These are phyloP conservation scores for Populus hybrid DNA, from an alignment of 441 rosid genomes.

Conservation along the genomic window DNA sequence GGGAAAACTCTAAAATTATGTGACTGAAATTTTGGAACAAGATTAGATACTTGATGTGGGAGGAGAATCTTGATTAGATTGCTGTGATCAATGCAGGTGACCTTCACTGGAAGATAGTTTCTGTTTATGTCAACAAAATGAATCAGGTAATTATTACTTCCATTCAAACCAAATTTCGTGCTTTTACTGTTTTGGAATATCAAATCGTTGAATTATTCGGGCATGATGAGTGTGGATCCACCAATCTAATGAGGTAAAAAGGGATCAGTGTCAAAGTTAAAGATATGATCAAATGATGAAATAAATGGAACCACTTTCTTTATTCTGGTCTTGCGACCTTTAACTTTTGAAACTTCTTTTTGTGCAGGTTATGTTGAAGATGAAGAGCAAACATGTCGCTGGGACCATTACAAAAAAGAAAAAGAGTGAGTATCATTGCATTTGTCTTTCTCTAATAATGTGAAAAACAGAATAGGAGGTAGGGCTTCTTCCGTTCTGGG, in stretches of 20 bases:
- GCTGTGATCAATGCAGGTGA: slow-evolving; percentile 19
- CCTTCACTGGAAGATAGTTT: slow-evolving; percentile 93
- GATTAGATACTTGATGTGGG: not conserved
- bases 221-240: slow-evolving; percentile 38
- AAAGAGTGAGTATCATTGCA: slow-evolving; percentile 68
- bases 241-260: slow-evolving; percentile 24
- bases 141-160: slow-evolving; percentile 54
- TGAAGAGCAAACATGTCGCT: slow-evolving; percentile 92
- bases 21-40: not conserved
- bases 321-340: slow-evolving; percentile 17
- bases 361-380: slow-evolving; percentile 73
- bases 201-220: slow-evolving; percentile 45
- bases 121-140: slow-evolving; percentile 73
- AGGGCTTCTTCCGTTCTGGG: slow-evolving; percentile 45
- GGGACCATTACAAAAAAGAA: slow-evolving; percentile 97
- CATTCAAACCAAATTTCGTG: not conserved
- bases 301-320: slow-evolving; percentile 32
- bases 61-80: not conserved
- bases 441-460: slow-evolving; percentile 41
- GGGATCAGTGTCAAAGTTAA: slow-evolving; percentile 22
- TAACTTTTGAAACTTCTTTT: slow-evolving; percentile 35
- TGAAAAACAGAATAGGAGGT: slow-evolving; percentile 44
- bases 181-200: slow-evolving; percentile 10
- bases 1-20: not conserved
- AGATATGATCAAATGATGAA: slow-evolving; percentile 31